These are phyloP conservation scores for Vanderwaltozyma polyspora DNA, from an alignment of 805 yeast species.

Conservation along the genomic window DNA sequence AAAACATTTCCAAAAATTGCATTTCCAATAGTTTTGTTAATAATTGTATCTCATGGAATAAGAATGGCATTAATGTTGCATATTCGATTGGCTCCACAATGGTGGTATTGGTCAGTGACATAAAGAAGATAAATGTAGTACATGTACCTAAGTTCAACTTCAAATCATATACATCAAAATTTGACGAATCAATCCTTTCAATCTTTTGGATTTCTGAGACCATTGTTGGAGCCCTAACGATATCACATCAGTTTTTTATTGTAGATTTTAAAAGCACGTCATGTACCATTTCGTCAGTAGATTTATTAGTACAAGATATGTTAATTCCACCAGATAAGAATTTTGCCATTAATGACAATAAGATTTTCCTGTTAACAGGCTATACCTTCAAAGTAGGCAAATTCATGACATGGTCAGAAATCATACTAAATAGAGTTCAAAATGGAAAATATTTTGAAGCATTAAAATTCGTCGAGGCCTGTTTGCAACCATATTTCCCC, in stretches of 20 bases:
- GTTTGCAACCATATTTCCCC: slow-evolving; percentile 10
- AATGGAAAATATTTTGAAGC: slow-evolving; percentile 21
- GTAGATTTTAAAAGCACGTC: slow-evolving; percentile 6
- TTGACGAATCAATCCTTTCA: slow-evolving; percentile 12
- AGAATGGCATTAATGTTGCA: slow-evolving; percentile 7
- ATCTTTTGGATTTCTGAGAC: slow-evolving; percentile 18
- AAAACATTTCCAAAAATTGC: slow-evolving; percentile 1
- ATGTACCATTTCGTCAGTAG: slow-evolving; percentile 8
- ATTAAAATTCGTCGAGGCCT: slow-evolving; percentile 13
- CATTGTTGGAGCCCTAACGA: slow-evolving; percentile 15
- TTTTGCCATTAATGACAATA: slow-evolving; percentile 12
- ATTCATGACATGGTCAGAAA: slow-evolving; percentile 25
- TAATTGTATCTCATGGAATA: slow-evolving; percentile 2
- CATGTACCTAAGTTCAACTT: neutral
- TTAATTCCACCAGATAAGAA: slow-evolving; percentile 19
- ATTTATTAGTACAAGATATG: slow-evolving; percentile 17
- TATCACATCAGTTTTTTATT: slow-evolving; percentile 20
- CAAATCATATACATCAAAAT: neutral
- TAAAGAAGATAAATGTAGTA: too few species aligned
- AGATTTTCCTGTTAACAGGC: slow-evolving; percentile 16
- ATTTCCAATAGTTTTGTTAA: slow-evolving; percentile 1
- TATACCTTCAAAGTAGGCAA: slow-evolving; percentile 20
- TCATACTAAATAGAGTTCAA: slow-evolving; percentile 21
- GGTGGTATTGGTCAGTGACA: slow-evolving; percentile 5
- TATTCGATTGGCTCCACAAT: slow-evolving; percentile 11